Conservation (phyloP, 495 filamentous ascomycete genomes). For the Xylaria cubensis region DNA sequence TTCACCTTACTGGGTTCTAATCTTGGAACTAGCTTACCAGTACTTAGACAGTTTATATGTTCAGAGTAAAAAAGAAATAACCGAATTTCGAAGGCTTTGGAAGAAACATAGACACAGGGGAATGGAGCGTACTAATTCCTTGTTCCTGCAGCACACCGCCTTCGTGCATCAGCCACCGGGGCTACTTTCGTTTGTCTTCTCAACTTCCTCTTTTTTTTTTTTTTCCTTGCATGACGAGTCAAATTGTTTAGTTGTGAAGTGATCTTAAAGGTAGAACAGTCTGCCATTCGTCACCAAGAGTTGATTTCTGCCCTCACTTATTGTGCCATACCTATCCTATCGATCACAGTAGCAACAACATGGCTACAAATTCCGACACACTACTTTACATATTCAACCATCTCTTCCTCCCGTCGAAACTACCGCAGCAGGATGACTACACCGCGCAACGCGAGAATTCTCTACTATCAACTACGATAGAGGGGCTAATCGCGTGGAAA, state of each 20-base stretch:
- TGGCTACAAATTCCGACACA: neutral
- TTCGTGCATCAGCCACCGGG: neutral
- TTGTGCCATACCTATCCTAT: neutral
- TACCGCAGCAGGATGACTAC: slow-evolving; percentile 56
- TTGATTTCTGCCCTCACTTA: neutral
- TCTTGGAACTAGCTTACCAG: neutral
- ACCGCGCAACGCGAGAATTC: slow-evolving; percentile 24
- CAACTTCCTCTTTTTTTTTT: neutral
- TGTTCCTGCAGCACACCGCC: neutral
- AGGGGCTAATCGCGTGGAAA: slow-evolving; percentile 12
- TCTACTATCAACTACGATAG: slow-evolving; percentile 17
- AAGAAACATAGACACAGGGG: too few relatives aligned
- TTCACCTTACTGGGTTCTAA: neutral
- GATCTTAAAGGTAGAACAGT: neutral
- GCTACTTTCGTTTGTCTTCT: neutral
- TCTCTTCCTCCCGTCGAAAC: slow-evolving; percentile 63
- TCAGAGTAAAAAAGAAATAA: too few relatives aligned
- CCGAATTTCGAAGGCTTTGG: too few relatives aligned
- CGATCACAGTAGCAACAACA: neutral
- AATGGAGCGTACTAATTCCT: neutral
- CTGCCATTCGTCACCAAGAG: neutral
- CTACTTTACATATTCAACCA: slow-evolving; percentile 56
- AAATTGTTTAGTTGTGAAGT: neutral
- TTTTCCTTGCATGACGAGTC: neutral
- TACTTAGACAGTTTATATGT: too few relatives aligned